Percentiles rank a stretch among this genome's conserved stretches.
Conservation (phyloP, 305 asterid species). For the Lippia alba region DNA sequence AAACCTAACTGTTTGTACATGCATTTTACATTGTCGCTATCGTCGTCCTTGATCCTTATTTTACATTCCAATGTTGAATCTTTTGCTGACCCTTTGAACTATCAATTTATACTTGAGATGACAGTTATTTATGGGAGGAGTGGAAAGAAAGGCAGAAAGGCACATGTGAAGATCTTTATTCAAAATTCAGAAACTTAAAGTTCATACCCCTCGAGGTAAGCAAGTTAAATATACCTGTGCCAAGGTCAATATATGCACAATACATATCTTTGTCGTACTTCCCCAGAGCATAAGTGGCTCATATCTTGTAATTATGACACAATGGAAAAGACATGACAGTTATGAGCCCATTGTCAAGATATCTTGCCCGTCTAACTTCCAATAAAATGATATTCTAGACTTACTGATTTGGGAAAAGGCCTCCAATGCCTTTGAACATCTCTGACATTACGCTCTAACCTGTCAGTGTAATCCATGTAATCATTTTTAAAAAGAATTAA, state of each 20-base stretch:
- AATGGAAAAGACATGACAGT: not conserved
- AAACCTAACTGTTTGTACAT: conserved; percentile 10
- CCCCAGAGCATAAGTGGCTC: not conserved
- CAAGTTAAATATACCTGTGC: not conserved
- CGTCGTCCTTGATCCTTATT: conserved; percentile 1
- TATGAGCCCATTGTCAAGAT: conserved; percentile 19
- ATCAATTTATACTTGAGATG: conserved; percentile 35
- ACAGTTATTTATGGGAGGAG: conserved; percentile 95
- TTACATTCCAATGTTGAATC: conserved; percentile 18
- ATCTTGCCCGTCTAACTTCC: conserved; percentile 18
- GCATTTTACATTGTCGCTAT: conserved; percentile 18
- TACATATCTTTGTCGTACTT: conserved; percentile 11
- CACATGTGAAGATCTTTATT: conserved; percentile 59
- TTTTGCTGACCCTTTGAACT: conserved; percentile 29
- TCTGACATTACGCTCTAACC: not conserved
- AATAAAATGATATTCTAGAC: conserved; percentile 1
- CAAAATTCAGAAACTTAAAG: conserved; percentile 74
- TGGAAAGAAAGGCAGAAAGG: conserved; percentile 89
- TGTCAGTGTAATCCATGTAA: conserved; percentile 7
- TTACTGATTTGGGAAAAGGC: not conserved
- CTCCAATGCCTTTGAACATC: not conserved
- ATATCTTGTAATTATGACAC: not conserved
- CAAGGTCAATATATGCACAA: not conserved
- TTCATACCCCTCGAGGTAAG: conserved; percentile 87
- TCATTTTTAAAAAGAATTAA: not conserved